A percentile compares a stretch with the other conserved stretches of the same genome.
These are phyloP conservation scores for Tetrapyrgos nigripes DNA, from an alignment of 1,284 basidiomycete genomes.

Conservation along the genomic window DNA sequence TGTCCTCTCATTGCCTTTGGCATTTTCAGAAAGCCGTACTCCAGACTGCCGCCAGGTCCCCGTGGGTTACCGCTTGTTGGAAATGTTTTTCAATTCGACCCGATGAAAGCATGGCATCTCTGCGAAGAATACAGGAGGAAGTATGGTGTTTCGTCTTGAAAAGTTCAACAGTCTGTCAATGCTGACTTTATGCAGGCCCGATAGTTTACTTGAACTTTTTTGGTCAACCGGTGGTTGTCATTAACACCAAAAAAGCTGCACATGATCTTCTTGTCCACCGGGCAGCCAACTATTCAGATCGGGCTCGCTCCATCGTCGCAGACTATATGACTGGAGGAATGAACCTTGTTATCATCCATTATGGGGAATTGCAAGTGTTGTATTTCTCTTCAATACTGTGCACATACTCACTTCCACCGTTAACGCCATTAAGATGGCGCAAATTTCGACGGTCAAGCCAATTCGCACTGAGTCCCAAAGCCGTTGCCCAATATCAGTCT, in stretches of 20 bases:
- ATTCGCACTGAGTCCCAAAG: constrained; percentile 1
- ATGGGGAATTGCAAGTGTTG: constrained; percentile 5
- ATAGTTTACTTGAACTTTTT: constrained; percentile 10
- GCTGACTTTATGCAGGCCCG: constrained; percentile 5
- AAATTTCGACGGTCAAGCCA: constrained; percentile 10
- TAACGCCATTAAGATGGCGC: constrained; percentile 2
- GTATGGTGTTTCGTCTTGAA: constrained; percentile 1
- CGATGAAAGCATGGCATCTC: background rate
- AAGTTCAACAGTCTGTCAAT: no score
- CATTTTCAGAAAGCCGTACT: no score
- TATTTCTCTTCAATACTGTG: background rate
- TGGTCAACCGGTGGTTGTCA: constrained; percentile 9
- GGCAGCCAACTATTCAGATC: constrained; percentile 12
- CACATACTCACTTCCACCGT: background rate
- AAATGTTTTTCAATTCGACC: constrained; percentile 13
- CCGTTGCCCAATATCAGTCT: constrained; percentile 3
- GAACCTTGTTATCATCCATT: background rate
- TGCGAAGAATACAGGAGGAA: constrained; percentile 3
- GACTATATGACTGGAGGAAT: background rate
- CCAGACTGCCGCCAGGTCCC: constrained; percentile 14
- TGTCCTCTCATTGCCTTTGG: no score
- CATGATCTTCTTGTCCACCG: constrained; percentile 16
- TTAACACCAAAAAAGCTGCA: constrained; percentile 12
- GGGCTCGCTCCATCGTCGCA: constrained; percentile 1
- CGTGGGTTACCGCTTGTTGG: constrained; percentile 11